Conservation (phyloP, 768 basidiomycete genomes). For the Pluteus cervinus region DNA sequence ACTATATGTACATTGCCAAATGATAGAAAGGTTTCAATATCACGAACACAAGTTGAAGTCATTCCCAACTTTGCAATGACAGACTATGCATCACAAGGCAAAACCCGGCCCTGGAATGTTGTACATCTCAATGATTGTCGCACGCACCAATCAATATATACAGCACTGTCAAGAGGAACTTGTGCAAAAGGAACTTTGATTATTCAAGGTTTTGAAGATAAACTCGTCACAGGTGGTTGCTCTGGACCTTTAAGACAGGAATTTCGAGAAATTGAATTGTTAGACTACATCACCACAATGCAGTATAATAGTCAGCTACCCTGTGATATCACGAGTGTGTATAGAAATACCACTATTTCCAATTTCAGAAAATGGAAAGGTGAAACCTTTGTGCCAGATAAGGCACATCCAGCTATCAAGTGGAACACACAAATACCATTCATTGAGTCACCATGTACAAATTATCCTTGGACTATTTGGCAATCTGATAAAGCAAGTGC, state of each 20-base stretch:
- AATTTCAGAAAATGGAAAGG: neutral
- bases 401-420: neutral
- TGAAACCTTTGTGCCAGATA: neutral
- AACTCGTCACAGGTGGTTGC: neutral
- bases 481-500: no score
- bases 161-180: conserved; percentile 12
- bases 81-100: conserved; percentile 25
- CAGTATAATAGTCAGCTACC: neutral
- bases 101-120: conserved; percentile 19
- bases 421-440: no score
- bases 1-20: conserved; percentile 11
- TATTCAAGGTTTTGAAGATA: conserved; percentile 1
- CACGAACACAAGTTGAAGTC: conserved; percentile 15
- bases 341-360: neutral
- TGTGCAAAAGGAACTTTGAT: neutral
- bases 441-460: no score
- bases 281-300: neutral
- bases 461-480: no score
- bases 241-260: conserved; percentile 2
- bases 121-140: conserved; percentile 18
- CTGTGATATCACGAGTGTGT: neutral
- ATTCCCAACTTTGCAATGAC: conserved; percentile 26
- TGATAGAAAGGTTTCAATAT: conserved; percentile 11
- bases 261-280: neutral
- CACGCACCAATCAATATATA: conserved; percentile 21